Conservation (phyloP, 768 basidiomycete genomes). For the Dioszegia aurantiaca region DNA sequence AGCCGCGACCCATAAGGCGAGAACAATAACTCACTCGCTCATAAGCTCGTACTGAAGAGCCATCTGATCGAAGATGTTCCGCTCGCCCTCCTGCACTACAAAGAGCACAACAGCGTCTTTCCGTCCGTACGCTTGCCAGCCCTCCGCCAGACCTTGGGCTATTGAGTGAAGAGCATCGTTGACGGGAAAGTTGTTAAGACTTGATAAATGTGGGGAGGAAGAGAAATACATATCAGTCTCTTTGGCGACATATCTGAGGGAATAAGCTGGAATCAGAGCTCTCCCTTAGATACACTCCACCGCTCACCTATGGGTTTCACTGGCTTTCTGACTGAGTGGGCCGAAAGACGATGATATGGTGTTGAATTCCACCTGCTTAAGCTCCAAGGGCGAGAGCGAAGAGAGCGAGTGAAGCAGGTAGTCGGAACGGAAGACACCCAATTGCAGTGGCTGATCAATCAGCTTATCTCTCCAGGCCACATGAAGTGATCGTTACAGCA, state of each 20-base stretch:
- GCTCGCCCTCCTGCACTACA: constrained; percentile 81
- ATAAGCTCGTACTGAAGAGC: constrained; percentile 82
- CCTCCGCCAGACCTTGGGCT: constrained; percentile 71
- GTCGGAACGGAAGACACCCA: constrained; percentile 91
- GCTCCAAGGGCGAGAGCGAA: constrained; percentile 29
- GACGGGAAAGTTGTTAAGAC: constrained; percentile 62
- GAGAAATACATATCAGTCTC: constrained; percentile 66
- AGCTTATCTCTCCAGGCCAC: neutral
- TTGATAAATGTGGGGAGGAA: constrained; percentile 39
- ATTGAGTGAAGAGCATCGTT: constrained; percentile 72
- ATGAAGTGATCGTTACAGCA: too few species aligned
- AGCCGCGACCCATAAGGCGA: constrained; percentile 2
- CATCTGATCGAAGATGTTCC: constrained; percentile 93
- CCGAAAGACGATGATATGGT: constrained; percentile 93
- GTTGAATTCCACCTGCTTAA: constrained; percentile 98
- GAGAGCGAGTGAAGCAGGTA: constrained; percentile 71
- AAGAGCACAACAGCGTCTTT: constrained; percentile 65
- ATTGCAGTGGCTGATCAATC: constrained; percentile 65
- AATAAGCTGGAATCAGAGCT: constrained; percentile 5
- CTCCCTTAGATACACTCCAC: neutral
- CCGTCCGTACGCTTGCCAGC: constrained; percentile 66
- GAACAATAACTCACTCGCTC: constrained; percentile 61
- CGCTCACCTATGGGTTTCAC: constrained; percentile 69
- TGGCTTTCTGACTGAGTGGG: constrained; percentile 56
- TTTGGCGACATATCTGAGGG: constrained; percentile 63